A percentile compares a stretch with the other conserved stretches of the same genome.
phyloP scores from a whole-genome alignment of 2,329 filamentous ascomycete genomes.

The Amylocarpus encephaloides region DNA sequence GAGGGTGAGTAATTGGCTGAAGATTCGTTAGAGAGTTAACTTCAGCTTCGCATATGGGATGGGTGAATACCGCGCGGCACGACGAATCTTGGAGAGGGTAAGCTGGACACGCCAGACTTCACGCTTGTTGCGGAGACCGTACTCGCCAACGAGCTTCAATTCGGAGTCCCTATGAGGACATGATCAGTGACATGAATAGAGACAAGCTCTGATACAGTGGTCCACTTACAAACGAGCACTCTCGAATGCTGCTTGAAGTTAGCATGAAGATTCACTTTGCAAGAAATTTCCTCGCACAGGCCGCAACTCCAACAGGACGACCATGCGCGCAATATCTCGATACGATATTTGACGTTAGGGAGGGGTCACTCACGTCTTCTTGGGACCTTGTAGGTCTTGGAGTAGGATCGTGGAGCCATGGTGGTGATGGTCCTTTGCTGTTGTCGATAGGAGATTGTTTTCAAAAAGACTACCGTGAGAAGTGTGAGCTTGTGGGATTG shows the following conservation, averaged over 20 bases:
- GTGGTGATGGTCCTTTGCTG: slow-evolving; percentile 15
- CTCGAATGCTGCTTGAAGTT: slow-evolving; percentile 68
- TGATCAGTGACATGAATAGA: slow-evolving; percentile 91
- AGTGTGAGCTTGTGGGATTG: not conserved
- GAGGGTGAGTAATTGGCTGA: slow-evolving; percentile 97
- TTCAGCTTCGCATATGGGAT: not conserved
- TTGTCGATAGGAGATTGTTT: slow-evolving; percentile 8
- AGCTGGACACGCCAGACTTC: slow-evolving; percentile 99
- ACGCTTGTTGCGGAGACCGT: slow-evolving; percentile 99
- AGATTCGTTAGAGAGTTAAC: slow-evolving; percentile 10
- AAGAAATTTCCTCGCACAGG: not conserved
- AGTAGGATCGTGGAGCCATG: slow-evolving; percentile 67
- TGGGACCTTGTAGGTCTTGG: slow-evolving; percentile 99
- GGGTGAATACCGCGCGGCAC: slow-evolving; percentile 87
- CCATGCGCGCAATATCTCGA: not conserved
- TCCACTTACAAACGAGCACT: slow-evolving; percentile 99
- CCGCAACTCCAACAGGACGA: not conserved
- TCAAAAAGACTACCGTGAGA: not conserved
- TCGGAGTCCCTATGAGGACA: slow-evolving; percentile 78
- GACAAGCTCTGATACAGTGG: slow-evolving; percentile 98
- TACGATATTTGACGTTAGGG: not conserved
- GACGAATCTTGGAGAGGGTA: slow-evolving; percentile 99
- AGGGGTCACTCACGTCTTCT: slow-evolving; percentile 53
- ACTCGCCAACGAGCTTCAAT: slow-evolving; percentile 99
- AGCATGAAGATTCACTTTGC: slow-evolving; percentile 27